A percentile compares a stretch with the other conserved stretches of the same genome.
phyloP scores from a whole-genome alignment of 176 grass and related monocot genomes.

The Aegilops umbellulata region DNA sequence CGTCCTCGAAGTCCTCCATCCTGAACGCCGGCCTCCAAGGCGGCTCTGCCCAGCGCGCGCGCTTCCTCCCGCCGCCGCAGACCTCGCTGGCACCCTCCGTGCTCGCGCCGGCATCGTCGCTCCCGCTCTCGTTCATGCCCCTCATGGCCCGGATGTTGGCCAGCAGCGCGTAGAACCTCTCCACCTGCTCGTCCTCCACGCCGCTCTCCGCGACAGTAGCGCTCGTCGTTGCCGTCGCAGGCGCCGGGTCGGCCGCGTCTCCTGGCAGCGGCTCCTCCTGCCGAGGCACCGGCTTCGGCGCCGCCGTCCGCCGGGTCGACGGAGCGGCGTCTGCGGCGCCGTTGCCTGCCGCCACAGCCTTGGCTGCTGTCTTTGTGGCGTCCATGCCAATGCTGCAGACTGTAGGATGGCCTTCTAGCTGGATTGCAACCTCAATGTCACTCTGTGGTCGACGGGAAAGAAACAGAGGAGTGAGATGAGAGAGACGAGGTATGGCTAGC shows the following conservation, averaged over 20 bases:
- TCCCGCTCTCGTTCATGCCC: background rate
- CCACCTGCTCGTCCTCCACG: conserved; percentile 7
- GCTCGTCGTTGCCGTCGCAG: background rate
- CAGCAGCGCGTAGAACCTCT: conserved; percentile 32
- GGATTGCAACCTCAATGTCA: background rate
- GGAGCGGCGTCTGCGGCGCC: background rate
- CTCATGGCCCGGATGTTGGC: conserved; percentile 35
- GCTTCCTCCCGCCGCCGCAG: background rate
- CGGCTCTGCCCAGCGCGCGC: background rate
- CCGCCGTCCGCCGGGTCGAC: background rate
- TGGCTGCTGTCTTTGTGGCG: background rate
- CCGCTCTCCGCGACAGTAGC: background rate
- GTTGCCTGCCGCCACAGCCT: background rate
- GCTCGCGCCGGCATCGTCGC: background rate
- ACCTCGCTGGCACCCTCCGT: background rate
- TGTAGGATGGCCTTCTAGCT: background rate
- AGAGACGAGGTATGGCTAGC: background rate
- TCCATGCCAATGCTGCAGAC: background rate
- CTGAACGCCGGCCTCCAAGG: conserved; percentile 32
- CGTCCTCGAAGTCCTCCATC: conserved; percentile 41
- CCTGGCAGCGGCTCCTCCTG: background rate
- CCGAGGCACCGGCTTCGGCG: background rate
- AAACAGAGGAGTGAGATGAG: background rate
- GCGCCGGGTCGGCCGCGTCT: too few relatives aligned
- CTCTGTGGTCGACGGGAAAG: background rate